Conservation (phyloP, 75 land plant species). For the Sequoia sempervirens region DNA sequence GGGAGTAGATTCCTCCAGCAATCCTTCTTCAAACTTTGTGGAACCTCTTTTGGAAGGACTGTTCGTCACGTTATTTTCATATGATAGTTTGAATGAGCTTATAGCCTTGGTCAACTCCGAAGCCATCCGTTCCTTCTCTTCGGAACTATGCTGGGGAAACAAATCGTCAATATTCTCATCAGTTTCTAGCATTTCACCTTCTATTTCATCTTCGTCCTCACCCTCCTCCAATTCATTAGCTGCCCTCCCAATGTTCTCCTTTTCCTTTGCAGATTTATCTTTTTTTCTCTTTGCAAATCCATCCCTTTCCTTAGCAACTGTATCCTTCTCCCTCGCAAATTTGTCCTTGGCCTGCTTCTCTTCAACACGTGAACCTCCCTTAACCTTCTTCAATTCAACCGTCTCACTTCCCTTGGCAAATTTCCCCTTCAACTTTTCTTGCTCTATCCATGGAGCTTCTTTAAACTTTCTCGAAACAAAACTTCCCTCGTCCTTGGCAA, state of each 20-base stretch:
- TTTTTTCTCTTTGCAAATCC: not conserved
- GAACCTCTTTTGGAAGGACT: not conserved
- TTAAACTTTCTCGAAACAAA: not conserved
- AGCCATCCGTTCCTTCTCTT: slow-evolving; percentile 27
- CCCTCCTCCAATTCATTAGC: not conserved
- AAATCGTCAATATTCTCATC: not conserved
- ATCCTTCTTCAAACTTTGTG: not conserved
- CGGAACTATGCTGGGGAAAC: not conserved
- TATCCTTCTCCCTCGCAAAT: not conserved
- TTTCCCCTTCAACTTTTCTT: not conserved
- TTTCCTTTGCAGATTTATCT: not conserved
- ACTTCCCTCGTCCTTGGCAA: not conserved
- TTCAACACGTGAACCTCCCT: not conserved
- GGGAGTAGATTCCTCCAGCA: not conserved
- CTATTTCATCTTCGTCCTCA: slow-evolving; percentile 7
- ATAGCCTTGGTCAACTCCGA: slow-evolving; percentile 45
- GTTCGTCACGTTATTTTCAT: not conserved
- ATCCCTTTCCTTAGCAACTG: not conserved
- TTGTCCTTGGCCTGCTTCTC: not conserved
- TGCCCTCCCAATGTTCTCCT: not conserved
- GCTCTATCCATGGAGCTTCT: not conserved
- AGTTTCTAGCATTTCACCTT: not conserved
- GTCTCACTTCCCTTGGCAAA: not conserved
- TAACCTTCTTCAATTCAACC: not conserved
- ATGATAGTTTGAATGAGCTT: not conserved